Evolutionary conservation across 495 filamentous ascomycete genomes (phyloP).

Genomic region (Xeromyces bisporus): DNA sequence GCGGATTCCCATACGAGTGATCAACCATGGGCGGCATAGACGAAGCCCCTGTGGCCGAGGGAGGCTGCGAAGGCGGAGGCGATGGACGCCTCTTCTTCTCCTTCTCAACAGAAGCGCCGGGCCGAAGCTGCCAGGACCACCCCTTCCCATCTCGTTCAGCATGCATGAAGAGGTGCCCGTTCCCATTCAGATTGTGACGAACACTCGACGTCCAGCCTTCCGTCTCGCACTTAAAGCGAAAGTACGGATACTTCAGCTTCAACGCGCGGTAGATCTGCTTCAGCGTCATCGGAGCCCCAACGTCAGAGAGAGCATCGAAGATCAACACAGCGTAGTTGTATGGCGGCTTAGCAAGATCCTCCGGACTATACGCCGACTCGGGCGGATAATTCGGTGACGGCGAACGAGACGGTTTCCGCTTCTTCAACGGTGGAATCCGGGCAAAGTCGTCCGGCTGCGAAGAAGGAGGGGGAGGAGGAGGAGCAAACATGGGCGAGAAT

Average conservation of each 20-base stretch:
- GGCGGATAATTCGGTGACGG: constrained; percentile 58
- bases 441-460: constrained; percentile 26
- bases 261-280: constrained; percentile 90
- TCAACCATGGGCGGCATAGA: constrained; percentile 27
- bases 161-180: constrained; percentile 67
- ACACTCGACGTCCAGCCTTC: constrained; percentile 96
- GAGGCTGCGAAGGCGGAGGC: constrained; percentile 31
- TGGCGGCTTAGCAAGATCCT: constrained; percentile 69
- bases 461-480: no score
- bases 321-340: constrained; percentile 84
- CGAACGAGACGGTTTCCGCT: constrained; percentile 41
- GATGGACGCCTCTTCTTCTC: constrained; percentile 48
- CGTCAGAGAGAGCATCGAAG: constrained; percentile 69
- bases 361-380: constrained; percentile 59
- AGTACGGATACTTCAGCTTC: constrained; percentile 76
- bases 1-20: no score
- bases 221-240: constrained; percentile 61
- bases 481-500: no score
- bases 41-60: constrained; percentile 17
- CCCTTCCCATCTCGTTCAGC: constrained; percentile 59
- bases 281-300: constrained; percentile 54
- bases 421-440: constrained; percentile 32
- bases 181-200: constrained; percentile 83
- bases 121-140: constrained; percentile 50
- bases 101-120: constrained; percentile 48